phyloP scores from a whole-genome alignment of 441 rosid species.

The Mallotus japonicus region DNA sequence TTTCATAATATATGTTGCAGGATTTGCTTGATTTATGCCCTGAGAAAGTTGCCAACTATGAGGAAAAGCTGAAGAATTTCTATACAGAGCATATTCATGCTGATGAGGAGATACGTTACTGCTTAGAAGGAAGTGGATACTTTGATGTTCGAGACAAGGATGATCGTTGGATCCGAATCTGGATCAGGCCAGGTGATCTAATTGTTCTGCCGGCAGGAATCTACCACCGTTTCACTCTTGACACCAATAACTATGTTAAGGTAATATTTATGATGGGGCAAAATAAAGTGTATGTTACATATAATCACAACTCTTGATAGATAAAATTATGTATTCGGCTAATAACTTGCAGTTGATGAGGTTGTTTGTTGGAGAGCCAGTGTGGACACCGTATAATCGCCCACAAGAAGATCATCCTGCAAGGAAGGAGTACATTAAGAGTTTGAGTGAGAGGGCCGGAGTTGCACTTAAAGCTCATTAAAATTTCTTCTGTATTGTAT shows the following conservation, averaged over 20 bases:
- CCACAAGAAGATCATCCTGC: slow-evolving; percentile 83
- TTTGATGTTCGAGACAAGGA: slow-evolving; percentile 76
- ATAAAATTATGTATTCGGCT: not conserved
- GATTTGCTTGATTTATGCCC: slow-evolving; percentile 82
- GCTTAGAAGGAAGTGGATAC: slow-evolving; percentile 76
- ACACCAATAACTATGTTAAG: slow-evolving; percentile 66
- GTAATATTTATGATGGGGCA: slow-evolving; percentile 13
- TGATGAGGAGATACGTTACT: slow-evolving; percentile 87
- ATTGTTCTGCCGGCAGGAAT: slow-evolving; percentile 77
- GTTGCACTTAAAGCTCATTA: slow-evolving; percentile 48
- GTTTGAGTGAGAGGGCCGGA: slow-evolving; percentile 40
- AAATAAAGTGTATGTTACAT: too few species aligned
- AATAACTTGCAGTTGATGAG: slow-evolving; percentile 60
- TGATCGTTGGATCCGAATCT: slow-evolving; percentile 73
- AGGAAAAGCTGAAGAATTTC: slow-evolving; percentile 82
- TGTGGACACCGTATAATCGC: slow-evolving; percentile 71
- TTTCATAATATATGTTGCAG: slow-evolving; percentile 29
- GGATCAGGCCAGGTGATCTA: slow-evolving; percentile 72
- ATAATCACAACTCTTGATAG: too few species aligned
- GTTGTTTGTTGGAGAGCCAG: slow-evolving; percentile 83
- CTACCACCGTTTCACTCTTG: slow-evolving; percentile 86
- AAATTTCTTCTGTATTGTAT: not conserved
- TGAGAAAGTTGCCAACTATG: slow-evolving; percentile 69
- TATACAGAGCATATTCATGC: slow-evolving; percentile 83
- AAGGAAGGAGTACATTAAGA: slow-evolving; percentile 54